phyloP scores from a whole-genome alignment of 78 protist genomes.

The Creolimax fragrantissima region DNA sequence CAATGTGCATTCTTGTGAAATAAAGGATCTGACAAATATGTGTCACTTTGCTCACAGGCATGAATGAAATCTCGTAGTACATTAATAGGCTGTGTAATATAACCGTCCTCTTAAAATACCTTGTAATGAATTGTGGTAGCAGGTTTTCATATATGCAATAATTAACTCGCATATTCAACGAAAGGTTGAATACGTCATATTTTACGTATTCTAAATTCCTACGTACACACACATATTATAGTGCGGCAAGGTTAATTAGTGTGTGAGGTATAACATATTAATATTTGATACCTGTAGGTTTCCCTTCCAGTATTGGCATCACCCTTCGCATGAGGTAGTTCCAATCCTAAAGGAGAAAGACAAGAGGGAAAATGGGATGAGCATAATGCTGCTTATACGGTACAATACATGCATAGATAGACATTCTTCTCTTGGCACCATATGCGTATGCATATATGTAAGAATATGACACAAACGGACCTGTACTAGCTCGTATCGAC shows the following conservation, averaged over 20 bases:
- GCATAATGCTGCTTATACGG: not conserved
- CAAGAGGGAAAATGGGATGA: not conserved
- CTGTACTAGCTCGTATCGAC: not conserved
- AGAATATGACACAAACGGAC: not conserved
- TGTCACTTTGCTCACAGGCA: too few relatives aligned
- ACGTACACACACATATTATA: not conserved
- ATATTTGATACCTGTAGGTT: not conserved
- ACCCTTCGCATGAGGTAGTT: not conserved
- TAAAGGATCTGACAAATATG: too few relatives aligned
- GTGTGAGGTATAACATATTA: not conserved
- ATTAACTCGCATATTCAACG: too few relatives aligned
- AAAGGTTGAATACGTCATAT: too few relatives aligned
- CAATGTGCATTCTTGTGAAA: not conserved
- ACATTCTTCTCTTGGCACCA: not conserved
- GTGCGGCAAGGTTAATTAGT: not conserved
- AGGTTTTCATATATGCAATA: too few relatives aligned
- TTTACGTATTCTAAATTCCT: too few relatives aligned
- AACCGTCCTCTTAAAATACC: too few relatives aligned
- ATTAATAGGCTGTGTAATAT: too few relatives aligned
- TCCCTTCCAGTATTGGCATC: not conserved
- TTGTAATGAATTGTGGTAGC: too few relatives aligned
- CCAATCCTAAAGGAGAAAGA: not conserved
- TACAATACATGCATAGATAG: not conserved
- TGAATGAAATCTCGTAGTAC: too few relatives aligned
- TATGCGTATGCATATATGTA: not conserved